phyloP scores from a whole-genome alignment of 2,329 filamentous ascomycete genomes.

The Byssothecium circinans region DNA sequence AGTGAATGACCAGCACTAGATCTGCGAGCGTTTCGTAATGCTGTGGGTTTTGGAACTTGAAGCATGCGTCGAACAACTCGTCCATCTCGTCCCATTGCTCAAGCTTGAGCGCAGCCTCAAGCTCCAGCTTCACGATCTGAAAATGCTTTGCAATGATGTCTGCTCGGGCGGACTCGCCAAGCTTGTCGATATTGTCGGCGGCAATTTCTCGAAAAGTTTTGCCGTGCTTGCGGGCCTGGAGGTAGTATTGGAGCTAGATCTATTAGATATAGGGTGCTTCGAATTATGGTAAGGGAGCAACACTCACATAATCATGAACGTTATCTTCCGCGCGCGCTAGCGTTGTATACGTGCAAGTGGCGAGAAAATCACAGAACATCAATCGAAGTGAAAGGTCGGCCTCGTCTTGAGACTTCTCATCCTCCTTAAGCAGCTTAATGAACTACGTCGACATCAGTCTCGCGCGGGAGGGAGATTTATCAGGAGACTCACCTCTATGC shows the following conservation, averaged over 20 bases:
- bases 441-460: slow-evolving; percentile 36
- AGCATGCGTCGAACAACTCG: slow-evolving; percentile 57
- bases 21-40: slow-evolving; percentile 53
- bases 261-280: slow-evolving; percentile 44
- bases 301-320: slow-evolving; percentile 43
- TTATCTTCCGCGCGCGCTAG: slow-evolving; percentile 53
- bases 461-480: background rate
- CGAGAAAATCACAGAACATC: slow-evolving; percentile 72
- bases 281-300: slow-evolving; percentile 13
- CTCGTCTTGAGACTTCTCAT: slow-evolving; percentile 20
- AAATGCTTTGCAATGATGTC: slow-evolving; percentile 66
- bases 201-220: slow-evolving; percentile 57
- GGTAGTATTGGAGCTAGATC: slow-evolving; percentile 62
- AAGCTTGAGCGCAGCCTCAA: slow-evolving; percentile 71
- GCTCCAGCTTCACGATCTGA: slow-evolving; percentile 72
- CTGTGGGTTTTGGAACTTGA: slow-evolving; percentile 39
- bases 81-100: slow-evolving; percentile 68
- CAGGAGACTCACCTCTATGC: slow-evolving; percentile 41
- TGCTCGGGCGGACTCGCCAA: slow-evolving; percentile 49
- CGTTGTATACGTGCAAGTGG: slow-evolving; percentile 48
- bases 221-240: slow-evolving; percentile 62
- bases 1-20: slow-evolving; percentile 49
- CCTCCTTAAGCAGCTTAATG: slow-evolving; percentile 41
- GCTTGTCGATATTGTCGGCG: slow-evolving; percentile 38
- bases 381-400: slow-evolving; percentile 60